Conservation (phyloP, 164 flowering plant species). For the Chimonanthus praecox region DNA sequence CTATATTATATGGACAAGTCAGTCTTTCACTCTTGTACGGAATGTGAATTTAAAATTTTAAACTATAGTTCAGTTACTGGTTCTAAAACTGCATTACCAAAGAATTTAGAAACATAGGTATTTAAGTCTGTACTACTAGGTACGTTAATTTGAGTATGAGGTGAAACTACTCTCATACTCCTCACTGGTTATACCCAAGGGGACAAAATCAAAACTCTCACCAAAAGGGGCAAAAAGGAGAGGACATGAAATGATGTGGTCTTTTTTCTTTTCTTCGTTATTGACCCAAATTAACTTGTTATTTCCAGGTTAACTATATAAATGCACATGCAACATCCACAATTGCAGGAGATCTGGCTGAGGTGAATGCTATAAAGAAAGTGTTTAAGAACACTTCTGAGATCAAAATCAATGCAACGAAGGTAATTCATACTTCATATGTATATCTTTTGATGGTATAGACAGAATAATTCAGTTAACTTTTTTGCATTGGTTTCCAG, state of each 20-base stretch:
- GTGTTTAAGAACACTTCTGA: conserved; percentile 76
- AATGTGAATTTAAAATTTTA: no score
- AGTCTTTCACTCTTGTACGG: no score
- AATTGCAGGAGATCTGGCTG: conserved; percentile 89
- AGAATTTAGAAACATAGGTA: no score
- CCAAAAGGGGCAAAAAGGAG: no score
- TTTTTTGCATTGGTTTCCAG: conserved; percentile 34
- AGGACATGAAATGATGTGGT: background rate
- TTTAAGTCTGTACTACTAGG: no score
- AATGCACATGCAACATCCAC: conserved; percentile 98
- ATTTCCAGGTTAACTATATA: conserved; percentile 82
- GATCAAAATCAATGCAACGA: conserved; percentile 89
- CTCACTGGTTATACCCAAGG: no score
- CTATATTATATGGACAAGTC: no score
- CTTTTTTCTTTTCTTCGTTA: background rate
- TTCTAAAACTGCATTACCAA: no score
- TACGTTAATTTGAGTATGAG: no score
- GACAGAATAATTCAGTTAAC: background rate
- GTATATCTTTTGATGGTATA: background rate
- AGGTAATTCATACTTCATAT: conserved; percentile 35
- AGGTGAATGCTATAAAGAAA: conserved; percentile 90
- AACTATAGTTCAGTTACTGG: no score
- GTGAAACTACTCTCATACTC: no score
- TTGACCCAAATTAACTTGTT: background rate
- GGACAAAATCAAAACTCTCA: no score